Evolutionary conservation across 495 filamentous ascomycete genomes (phyloP), one percentile per base, ranked within the genome.

Genomic region (Elaphomyces granulatus): DNA sequence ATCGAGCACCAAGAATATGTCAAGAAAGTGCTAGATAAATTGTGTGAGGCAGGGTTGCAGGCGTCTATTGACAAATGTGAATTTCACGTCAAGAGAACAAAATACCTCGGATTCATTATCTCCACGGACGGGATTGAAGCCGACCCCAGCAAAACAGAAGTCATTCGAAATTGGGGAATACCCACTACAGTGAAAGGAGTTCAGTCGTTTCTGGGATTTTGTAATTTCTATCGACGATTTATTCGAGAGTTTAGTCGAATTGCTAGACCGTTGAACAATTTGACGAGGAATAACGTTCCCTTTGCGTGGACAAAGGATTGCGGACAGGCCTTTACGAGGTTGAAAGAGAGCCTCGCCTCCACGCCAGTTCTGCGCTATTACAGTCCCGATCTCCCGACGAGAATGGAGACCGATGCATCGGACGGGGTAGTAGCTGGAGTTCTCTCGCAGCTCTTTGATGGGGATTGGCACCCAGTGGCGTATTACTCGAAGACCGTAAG

Each of bases 311-410:
- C 80, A 32, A 70, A 82, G 31, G 73, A 80, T 18, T 66, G 78
- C 40, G 80, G 85, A 49, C 60, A 60, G 38, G 38, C 20, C 1
- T 79, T 81, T 41, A 73, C 83, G 35, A 67, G 44, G 16, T 21
- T 54, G 18, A 51, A 55, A 32, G n/a, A 16, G 18, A 15, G 15
- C 10, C 26, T 45, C n/a, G 33, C 32, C 4, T 31, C 9, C n/a
- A 20, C 30, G 7, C 41, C 39, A 0, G 43, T 50, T 8, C 18
- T 53, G 0, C 17, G 15, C 8, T 32, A 30, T 4, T 48, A 38
- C 8, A 17, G 51, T 20, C 41, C 41, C n/a, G 34, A 51, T 10
- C 9, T 10, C 9, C 20, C 1, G 8, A 41, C 34, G 0, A 26
- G 26, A 4, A 1, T 56, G 15, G 46, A 54, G 38, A 48, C 46